Evolutionary conservation across 1,284 basidiomycete species (phyloP).

Genomic region (Mycosarcoma maydis): DNA sequence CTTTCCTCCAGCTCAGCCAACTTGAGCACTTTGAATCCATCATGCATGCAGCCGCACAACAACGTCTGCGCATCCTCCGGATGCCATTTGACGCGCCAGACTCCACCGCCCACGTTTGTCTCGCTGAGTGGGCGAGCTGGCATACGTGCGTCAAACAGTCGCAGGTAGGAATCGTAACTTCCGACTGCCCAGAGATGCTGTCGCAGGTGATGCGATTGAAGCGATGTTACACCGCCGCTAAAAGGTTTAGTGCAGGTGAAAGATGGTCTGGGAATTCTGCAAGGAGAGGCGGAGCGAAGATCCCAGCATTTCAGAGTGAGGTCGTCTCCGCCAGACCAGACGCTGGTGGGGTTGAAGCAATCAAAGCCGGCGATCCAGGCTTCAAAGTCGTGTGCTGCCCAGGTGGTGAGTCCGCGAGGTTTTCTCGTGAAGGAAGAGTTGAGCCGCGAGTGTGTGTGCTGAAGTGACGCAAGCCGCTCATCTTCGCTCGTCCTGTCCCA

Average conservation of each 20-base stretch:
- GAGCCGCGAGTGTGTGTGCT: constrained; percentile 12
- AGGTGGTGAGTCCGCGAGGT: constrained; percentile 67
- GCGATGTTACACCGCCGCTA: constrained; percentile 89
- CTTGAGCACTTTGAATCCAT: constrained; percentile 79
- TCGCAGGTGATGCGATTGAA: constrained; percentile 82
- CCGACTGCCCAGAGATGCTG: constrained; percentile 90
- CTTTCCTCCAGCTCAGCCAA: constrained; percentile 16
- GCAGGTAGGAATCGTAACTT: constrained; percentile 86
- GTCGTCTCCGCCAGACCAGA: constrained; percentile 96
- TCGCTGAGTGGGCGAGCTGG: constrained; percentile 73
- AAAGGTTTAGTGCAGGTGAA: constrained; percentile 80
- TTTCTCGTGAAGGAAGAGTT: constrained; percentile 17
- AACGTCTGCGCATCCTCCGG: constrained; percentile 74
- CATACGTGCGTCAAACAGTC: constrained; percentile 84
- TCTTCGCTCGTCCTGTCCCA: constrained; percentile 34
- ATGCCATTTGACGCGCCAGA: constrained; percentile 97
- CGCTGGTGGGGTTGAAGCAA: constrained; percentile 73
- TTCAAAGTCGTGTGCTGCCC: constrained; percentile 92
- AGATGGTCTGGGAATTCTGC: constrained; percentile 69
- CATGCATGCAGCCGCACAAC: constrained; percentile 94
- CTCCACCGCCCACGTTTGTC: constrained; percentile 84
- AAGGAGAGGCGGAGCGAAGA: constrained; percentile 58
- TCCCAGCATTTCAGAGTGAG: constrained; percentile 92
- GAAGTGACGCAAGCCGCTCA: constrained; percentile 15
- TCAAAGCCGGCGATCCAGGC: constrained; percentile 94